Evolutionary conservation across 1,284 basidiomycete species (phyloP).

Genomic region (Pascua guehoae): DNA sequence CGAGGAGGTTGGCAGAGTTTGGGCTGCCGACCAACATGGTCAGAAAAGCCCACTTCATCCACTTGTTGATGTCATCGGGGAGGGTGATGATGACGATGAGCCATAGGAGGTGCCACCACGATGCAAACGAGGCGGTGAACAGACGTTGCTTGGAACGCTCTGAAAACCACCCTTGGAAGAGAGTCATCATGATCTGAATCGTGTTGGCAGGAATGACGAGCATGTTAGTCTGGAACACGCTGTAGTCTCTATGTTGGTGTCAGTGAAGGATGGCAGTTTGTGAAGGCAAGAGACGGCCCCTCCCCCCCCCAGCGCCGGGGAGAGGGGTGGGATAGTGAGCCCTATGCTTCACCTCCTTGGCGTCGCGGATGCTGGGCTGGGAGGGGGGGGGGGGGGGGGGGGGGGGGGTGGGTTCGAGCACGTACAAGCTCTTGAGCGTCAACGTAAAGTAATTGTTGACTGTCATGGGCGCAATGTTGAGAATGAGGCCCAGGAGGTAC

Average conservation of each 20-base stretch:
- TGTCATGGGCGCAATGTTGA: slow-evolving; percentile 26
- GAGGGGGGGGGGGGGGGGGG: no score
- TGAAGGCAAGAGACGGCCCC: no score
- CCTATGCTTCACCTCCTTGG: no score
- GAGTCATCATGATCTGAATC: slow-evolving; percentile 40
- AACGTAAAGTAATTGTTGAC: slow-evolving; percentile 34
- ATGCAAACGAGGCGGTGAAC: slow-evolving; percentile 13
- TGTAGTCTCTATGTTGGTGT: slow-evolving; percentile 27
- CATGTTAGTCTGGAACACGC: slow-evolving; percentile 46
- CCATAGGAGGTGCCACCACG: slow-evolving; percentile 34
- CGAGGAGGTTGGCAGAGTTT: slow-evolving; percentile 14
- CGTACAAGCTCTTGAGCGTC: slow-evolving; percentile 6
- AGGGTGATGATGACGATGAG: slow-evolving; percentile 26
- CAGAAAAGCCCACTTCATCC: slow-evolving; percentile 21
- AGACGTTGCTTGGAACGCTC: slow-evolving; percentile 32
- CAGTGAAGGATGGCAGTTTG: no score
- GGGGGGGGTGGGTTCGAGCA: no score
- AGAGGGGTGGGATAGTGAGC: no score
- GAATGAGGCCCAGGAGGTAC: slow-evolving; percentile 38
- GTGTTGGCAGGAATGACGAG: slow-evolving; percentile 39
- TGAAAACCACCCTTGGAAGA: slow-evolving; percentile 28
- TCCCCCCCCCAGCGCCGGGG: no score
- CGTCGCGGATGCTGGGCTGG: no score
- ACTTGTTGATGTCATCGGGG: slow-evolving; percentile 22
- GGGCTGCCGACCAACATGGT: slow-evolving; percentile 20